Base-by-base conservation (phyloP, 345 rosid species). In the Citrus unshiu region DNA sequence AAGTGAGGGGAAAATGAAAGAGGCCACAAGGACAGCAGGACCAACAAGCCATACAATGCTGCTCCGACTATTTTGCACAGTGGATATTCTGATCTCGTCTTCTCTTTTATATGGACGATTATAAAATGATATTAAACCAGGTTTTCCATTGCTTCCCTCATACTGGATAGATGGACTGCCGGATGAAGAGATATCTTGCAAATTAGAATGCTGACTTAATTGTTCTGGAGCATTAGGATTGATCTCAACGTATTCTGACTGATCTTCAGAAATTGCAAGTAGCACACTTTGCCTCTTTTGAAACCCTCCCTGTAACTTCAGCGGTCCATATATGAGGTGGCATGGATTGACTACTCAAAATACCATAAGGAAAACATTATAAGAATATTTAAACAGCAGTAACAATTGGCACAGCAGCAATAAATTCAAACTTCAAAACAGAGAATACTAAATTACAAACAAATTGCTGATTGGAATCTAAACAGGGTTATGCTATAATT, bases 11-110 rank as follows among this genome's bases (percentile, higher is more conserved):
- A 95, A 80, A 83, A 94, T 86, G 85, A 95, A 95, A 74, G 99
- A 95, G 39, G 95, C 88, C 58, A 95, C 99, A 70, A 95, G 93
- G 85, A 92, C 92, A 35, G 93, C 87, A 63, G 99, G 99, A 83
- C 97, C 98, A 37, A 88, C 49, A 83, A 95, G 85, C 98, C 99
- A 95, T 77, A 86, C 83, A 2, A 89, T 84, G 78, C 87, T 88
- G 85, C 83, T 91, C 78, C 77, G 79, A 70, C 85, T 89, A 70
- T 73, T 88, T 81, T 86, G 85, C 8, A 81, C 46, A 67, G 72
- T 74, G 66, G 88, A 43, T 46, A 22, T 63, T 70, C 70, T 46
- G 72, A 70, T 58, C 77, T 77, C 77, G 71, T 84, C 83, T 6
- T 92, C 87, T 70, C 72, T 77, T 82, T 83, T 87, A 62, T 78